phyloP scores from a whole-genome alignment of 306 rosid genomes.

The Psophocarpus tetragonolobus region DNA sequence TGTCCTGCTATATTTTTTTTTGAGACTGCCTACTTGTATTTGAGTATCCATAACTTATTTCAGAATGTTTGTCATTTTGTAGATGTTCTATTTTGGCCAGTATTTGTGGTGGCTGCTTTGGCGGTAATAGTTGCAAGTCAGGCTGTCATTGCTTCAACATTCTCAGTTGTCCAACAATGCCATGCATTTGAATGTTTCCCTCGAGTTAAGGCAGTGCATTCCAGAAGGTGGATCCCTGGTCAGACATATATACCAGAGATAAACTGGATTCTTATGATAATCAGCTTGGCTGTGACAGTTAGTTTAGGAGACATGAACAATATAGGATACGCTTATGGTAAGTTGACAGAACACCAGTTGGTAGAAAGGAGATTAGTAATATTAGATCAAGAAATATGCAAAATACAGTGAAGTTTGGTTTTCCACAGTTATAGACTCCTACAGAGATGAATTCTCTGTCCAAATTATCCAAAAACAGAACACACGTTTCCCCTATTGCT shows the following conservation, averaged over 20 bases:
- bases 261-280: conserved; percentile 80
- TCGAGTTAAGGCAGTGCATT: conserved; percentile 74
- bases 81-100: conserved; percentile 80
- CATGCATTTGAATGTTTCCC: conserved; percentile 86
- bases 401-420: neutral
- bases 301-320: conserved; percentile 53
- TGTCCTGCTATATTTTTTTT: conserved; percentile 13
- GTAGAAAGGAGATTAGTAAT: neutral
- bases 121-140: conserved; percentile 76
- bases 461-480: neutral
- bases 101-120: conserved; percentile 65
- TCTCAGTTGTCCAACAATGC: conserved; percentile 73
- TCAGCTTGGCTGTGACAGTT: conserved; percentile 66
- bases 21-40: conserved; percentile 20
- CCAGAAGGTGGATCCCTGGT: conserved; percentile 82
- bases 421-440: neutral
- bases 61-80: conserved; percentile 49
- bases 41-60: conserved; percentile 23
- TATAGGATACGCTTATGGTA: conserved; percentile 79
- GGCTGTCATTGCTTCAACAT: conserved; percentile 69
- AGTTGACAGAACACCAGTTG: conserved; percentile 15
- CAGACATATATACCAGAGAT: conserved; percentile 88
- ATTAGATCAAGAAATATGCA: neutral
- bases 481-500: neutral
- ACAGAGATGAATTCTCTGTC: neutral